Evolutionary conservation across 2,329 filamentous ascomycete genomes (phyloP).

Genomic region (Sporothrix variecibatus): DNA sequence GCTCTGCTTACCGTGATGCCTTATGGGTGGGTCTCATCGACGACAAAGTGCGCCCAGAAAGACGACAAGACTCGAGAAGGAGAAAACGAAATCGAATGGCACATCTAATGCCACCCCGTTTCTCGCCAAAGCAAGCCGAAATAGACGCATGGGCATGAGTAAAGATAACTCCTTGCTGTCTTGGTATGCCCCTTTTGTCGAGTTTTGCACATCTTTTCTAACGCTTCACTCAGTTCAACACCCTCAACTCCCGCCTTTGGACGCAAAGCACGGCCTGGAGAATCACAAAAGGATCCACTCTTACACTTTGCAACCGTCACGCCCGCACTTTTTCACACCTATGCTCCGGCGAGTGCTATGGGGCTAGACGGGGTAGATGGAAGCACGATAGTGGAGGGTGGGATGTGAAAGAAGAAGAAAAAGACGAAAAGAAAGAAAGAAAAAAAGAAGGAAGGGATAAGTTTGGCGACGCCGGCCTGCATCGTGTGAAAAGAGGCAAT

Average conservation of each 20-base stretch:
- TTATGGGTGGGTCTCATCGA: constrained; percentile 16
- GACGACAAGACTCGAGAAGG: background rate
- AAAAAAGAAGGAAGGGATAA: background rate
- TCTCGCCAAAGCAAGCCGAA: constrained; percentile 19
- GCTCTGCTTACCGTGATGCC: constrained; percentile 25
- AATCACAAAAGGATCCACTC: constrained; percentile 15
- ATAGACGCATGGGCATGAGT: background rate
- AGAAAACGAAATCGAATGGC: background rate
- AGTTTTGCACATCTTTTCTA: background rate
- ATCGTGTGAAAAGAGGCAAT: background rate
- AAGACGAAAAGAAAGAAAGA: background rate
- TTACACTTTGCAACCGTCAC: constrained; percentile 21
- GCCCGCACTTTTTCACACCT: background rate
- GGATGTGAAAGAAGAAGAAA: background rate
- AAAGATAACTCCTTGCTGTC: background rate
- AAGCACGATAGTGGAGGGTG: background rate
- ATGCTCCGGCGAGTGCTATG: constrained; percentile 15
- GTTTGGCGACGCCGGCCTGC: background rate
- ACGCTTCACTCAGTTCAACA: background rate
- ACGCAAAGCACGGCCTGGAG: constrained; percentile 18
- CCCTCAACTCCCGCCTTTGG: background rate
- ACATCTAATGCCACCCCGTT: constrained; percentile 4
- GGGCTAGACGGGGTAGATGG: background rate
- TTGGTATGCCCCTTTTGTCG: background rate
- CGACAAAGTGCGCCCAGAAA: background rate